Percentiles rank a stretch among this genome's conserved stretches.
Evolutionary conservation across 352 stramenopile genomes (phyloP).

Genomic region (Globisporangium lucens): DNA sequence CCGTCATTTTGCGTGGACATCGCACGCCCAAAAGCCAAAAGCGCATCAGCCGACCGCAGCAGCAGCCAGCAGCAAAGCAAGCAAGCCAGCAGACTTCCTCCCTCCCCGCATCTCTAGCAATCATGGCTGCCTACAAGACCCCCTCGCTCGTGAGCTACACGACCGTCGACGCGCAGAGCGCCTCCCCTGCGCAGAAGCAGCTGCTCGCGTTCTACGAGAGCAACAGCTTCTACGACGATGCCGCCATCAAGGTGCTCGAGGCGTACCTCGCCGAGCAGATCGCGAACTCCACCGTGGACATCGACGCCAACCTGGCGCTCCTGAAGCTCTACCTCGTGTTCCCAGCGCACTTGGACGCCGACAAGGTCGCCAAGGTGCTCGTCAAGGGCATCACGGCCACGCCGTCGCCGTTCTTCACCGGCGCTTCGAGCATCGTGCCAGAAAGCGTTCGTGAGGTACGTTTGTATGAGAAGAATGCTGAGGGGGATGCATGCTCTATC

Average conservation of each 20-base stretch:
- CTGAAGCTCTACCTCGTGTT: slow-evolving; percentile 85
- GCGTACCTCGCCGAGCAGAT: slow-evolving; percentile 78
- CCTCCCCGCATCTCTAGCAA: slow-evolving; percentile 9
- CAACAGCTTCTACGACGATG: slow-evolving; percentile 47
- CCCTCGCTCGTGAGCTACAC: slow-evolving; percentile 68
- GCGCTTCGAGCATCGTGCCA: slow-evolving; percentile 61
- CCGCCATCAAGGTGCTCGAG: slow-evolving; percentile 50
- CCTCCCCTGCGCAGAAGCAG: slow-evolving; percentile 53
- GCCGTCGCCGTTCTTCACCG: slow-evolving; percentile 77
- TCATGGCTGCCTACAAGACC: slow-evolving; percentile 61
- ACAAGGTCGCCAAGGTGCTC: slow-evolving; percentile 63
- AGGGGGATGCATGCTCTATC: background rate
- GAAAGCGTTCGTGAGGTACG: slow-evolving; percentile 53
- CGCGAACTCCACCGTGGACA: slow-evolving; percentile 49
- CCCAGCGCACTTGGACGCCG: slow-evolving; percentile 46
- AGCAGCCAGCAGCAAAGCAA: slow-evolving; percentile 5
- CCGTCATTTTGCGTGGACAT: slow-evolving; percentile 1
- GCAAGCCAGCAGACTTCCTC: background rate
- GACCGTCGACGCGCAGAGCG: slow-evolving; percentile 30
- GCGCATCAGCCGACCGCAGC: slow-evolving; percentile 8
- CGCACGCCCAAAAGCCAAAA: slow-evolving; percentile 5
- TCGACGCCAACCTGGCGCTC: slow-evolving; percentile 76
- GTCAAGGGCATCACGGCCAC: slow-evolving; percentile 66
- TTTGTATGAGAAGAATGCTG: background rate
- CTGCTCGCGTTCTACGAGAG: slow-evolving; percentile 46